Conservation (phyloP, 2,329 filamentous ascomycete species). For the Phialophora macrospora region DNA sequence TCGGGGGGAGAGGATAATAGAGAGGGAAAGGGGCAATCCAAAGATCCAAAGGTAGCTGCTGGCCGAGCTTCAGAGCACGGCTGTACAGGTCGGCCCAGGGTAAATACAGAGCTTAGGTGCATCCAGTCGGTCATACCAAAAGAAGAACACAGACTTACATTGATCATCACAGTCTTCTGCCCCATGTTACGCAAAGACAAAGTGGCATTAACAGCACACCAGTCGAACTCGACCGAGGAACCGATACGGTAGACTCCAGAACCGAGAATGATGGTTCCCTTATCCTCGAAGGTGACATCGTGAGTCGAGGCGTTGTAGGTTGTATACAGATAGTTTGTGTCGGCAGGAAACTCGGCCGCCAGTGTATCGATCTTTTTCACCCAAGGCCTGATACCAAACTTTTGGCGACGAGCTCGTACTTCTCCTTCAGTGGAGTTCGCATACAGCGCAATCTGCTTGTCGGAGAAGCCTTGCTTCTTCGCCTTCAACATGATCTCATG, state of each 20-base stretch:
- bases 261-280: constrained; percentile 85
- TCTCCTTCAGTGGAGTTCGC: constrained; percentile 87
- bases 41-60: too few species aligned
- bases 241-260: constrained; percentile 98
- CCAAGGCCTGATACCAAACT: constrained; percentile 89
- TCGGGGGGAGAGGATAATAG: too few species aligned
- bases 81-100: too few species aligned
- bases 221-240: constrained; percentile 97
- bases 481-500: constrained; percentile 86
- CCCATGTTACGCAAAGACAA: constrained; percentile 81
- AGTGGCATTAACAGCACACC: constrained; percentile 92
- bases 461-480: constrained; percentile 98
- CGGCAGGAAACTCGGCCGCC: constrained; percentile 91
- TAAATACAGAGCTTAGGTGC: too few species aligned
- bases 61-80: too few species aligned
- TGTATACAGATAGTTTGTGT: constrained; percentile 96
- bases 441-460: constrained; percentile 88
- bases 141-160: constrained; percentile 57
- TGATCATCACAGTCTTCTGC: constrained; percentile 98
- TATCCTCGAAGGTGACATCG: constrained; percentile 91
- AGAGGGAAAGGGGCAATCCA: too few species aligned
- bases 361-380: constrained; percentile 99
- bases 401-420: constrained; percentile 80
- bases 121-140: not conserved
- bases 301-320: constrained; percentile 96